Conservation (phyloP, 768 basidiomycete genomes). For the Auricularia sp. region DNA sequence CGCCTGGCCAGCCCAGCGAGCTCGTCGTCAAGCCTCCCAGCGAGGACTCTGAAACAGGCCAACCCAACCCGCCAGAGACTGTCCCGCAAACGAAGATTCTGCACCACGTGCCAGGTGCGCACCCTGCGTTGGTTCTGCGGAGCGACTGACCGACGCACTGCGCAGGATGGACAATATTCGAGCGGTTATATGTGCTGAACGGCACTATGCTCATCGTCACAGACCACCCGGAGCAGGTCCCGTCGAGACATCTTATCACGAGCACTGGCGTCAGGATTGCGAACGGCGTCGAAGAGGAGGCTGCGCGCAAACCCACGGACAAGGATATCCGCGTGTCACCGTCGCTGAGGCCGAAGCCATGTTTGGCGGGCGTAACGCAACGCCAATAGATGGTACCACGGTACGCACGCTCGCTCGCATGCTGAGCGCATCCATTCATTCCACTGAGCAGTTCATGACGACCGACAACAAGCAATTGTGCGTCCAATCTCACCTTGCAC, state of each 20-base stretch:
- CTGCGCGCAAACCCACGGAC: conserved; percentile 59
- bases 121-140: background rate
- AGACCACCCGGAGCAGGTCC: conserved; percentile 55
- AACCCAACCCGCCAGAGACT: too few species aligned
- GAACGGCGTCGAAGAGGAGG: conserved; percentile 44
- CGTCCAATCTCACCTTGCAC: conserved; percentile 15
- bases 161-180: conserved; percentile 84
- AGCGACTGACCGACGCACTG: background rate
- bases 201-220: conserved; percentile 77
- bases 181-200: conserved; percentile 70
- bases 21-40: conserved; percentile 1
- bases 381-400: conserved; percentile 60
- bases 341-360: conserved; percentile 52
- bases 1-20: background rate
- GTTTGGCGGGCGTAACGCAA: conserved; percentile 58
- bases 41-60: too few species aligned
- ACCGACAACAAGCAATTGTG: conserved; percentile 85
- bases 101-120: conserved; percentile 64
- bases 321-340: conserved; percentile 68
- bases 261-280: conserved; percentile 56
- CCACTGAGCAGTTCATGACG: conserved; percentile 47
- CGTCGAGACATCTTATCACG: conserved; percentile 55
- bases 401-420: conserved; percentile 32
- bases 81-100: conserved; percentile 56
- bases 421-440: background rate